A percentile compares a stretch with the other conserved stretches of the same genome.
These are phyloP conservation scores for Clavispora asparagi DNA, from an alignment of 805 yeast species.

Conservation along the genomic window DNA sequence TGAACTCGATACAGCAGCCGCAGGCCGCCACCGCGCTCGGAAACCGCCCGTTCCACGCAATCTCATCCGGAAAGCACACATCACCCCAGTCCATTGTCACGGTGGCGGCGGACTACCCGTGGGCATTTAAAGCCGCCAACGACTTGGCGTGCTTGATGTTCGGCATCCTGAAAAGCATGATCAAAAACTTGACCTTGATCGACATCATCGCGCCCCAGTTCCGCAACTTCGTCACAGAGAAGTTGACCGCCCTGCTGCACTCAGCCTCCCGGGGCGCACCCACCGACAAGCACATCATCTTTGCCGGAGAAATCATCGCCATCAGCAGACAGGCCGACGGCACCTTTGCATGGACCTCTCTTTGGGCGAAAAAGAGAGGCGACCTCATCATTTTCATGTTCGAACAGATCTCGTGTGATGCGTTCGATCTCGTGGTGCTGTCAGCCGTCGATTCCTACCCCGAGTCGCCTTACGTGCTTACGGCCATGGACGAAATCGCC, in stretches of 20 bases:
- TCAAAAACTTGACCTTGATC: slow-evolving; percentile 59
- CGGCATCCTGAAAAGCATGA: slow-evolving; percentile 66
- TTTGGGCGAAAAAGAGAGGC: slow-evolving; percentile 82
- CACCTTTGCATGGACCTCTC: slow-evolving; percentile 72
- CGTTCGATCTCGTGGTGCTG: slow-evolving; percentile 19
- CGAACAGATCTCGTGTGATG: slow-evolving; percentile 67
- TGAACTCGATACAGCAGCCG: slow-evolving; percentile 7
- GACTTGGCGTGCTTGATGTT: slow-evolving; percentile 85
- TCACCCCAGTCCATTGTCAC: slow-evolving; percentile 84
- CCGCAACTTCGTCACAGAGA: slow-evolving; percentile 60
- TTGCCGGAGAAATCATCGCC: slow-evolving; percentile 83
- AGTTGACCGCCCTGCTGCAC: slow-evolving; percentile 28
- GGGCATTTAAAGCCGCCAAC: slow-evolving; percentile 78
- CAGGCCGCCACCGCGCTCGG: slow-evolving; percentile 16
- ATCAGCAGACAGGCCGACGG: slow-evolving; percentile 61
- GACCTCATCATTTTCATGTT: slow-evolving; percentile 74
- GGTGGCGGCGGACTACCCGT: slow-evolving; percentile 67
- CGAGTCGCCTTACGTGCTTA: slow-evolving; percentile 14
- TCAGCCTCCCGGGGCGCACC: not conserved
- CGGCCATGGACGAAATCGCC: slow-evolving; percentile 27
- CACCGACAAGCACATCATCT: slow-evolving; percentile 37
- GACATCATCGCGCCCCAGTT: slow-evolving; percentile 78
- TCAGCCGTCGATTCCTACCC: slow-evolving; percentile 4
- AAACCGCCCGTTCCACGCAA: slow-evolving; percentile 53
- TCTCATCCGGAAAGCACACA: slow-evolving; percentile 64